Conservation (phyloP, 768 basidiomycete genomes). For the Kwoniella dendrophila region DNA sequence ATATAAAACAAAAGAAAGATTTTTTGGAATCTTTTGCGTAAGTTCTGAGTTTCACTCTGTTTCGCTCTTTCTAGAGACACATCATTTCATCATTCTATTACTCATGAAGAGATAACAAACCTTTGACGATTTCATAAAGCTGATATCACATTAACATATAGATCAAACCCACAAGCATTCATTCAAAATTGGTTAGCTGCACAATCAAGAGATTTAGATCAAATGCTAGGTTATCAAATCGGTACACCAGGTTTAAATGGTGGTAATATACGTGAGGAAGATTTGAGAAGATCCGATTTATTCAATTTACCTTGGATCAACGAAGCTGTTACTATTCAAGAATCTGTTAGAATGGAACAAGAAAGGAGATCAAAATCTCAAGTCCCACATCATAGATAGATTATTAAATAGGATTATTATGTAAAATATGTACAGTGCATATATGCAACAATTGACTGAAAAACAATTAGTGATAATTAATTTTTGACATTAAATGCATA, state of each 20-base stretch:
- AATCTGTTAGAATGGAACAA: constrained; percentile 68
- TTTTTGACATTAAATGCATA: too few relatives aligned
- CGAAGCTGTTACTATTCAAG: constrained; percentile 80
- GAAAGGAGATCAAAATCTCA: constrained; percentile 24
- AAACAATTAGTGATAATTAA: too few relatives aligned
- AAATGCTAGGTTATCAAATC: constrained; percentile 72
- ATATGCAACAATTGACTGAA: too few relatives aligned
- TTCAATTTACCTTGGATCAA: constrained; percentile 88
- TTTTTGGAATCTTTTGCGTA: constrained; percentile 78
- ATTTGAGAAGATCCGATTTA: constrained; percentile 83
- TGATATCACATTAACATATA: constrained; percentile 17
- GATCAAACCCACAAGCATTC: constrained; percentile 66
- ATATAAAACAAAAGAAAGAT: constrained; percentile 80
- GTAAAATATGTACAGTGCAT: too few relatives aligned
- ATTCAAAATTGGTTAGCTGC: constrained; percentile 89
- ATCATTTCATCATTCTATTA: background rate
- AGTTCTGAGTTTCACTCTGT: constrained; percentile 7
- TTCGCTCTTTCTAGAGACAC: background rate
- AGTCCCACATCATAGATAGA: background rate
- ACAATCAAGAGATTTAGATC: constrained; percentile 87
- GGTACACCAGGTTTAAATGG: constrained; percentile 63
- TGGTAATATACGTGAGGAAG: constrained; percentile 72
- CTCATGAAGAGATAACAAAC: too few relatives aligned
- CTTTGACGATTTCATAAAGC: too few relatives aligned
- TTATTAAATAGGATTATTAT: background rate